Evolutionary conservation across 306 rosid genomes (phyloP).

Genomic region (Prosopis cineraria): DNA sequence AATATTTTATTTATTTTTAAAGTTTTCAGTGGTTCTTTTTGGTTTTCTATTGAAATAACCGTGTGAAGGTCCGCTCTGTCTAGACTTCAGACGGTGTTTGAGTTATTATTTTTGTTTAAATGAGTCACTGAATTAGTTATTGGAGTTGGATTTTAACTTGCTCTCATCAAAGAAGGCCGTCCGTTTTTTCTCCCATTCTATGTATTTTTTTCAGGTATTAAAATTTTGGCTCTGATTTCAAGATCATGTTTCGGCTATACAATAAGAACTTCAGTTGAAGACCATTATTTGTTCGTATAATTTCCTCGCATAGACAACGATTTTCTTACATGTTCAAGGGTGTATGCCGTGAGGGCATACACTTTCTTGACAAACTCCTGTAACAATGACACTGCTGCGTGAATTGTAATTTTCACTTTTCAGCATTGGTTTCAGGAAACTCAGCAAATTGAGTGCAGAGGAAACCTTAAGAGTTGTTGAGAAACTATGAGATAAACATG

Average conservation of each 20-base stretch:
- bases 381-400: neutral
- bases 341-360: neutral
- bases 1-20: no score
- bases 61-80: conserved; percentile 45
- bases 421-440: neutral
- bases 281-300: neutral
- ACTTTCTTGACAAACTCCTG: neutral
- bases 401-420: no score
- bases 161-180: conserved; percentile 3
- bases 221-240: neutral
- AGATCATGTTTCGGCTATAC: neutral
- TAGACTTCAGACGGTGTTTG: conserved; percentile 17
- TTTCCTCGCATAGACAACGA: neutral
- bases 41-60: neutral
- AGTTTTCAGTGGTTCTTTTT: no score
- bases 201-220: neutral
- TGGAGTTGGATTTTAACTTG: conserved; percentile 15
- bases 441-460: neutral
- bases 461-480: neutral
- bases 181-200: neutral
- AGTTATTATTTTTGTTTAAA: conserved; percentile 30
- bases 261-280: neutral
- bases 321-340: neutral
- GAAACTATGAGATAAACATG: neutral
- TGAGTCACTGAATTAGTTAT: conserved; percentile 36